phyloP scores from a whole-genome alignment of 2,329 filamentous ascomycete species.

The Leptographium radiaticola region DNA sequence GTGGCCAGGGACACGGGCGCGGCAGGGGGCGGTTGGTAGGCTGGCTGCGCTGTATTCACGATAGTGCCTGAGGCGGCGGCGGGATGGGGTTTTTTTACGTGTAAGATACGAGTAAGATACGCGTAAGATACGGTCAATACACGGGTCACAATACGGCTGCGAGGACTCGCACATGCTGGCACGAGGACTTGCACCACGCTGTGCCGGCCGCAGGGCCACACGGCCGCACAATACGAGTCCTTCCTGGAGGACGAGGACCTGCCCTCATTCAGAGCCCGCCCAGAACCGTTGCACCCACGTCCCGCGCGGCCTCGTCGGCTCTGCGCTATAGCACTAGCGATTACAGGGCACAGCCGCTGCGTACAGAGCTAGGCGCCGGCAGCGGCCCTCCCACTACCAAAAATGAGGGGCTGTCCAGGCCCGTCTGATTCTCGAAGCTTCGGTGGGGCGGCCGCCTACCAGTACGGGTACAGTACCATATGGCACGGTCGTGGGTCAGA shows the following conservation, averaged over 20 bases:
- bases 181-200: no score
- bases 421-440: conserved; percentile 29
- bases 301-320: no score
- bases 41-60: neutral
- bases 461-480: neutral
- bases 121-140: no score
- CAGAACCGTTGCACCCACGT: no score
- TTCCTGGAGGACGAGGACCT: neutral
- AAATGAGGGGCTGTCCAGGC: neutral
- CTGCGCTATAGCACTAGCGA: neutral
- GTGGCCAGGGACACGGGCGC: neutral
- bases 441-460: conserved; percentile 19
- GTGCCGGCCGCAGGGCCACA: no score
- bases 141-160: no score
- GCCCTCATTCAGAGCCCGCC: no score
- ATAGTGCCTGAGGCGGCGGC: no score
- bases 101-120: neutral
- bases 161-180: no score
- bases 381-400: conserved; percentile 6
- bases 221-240: no score
- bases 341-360: neutral
- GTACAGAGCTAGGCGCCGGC: conserved; percentile 3
- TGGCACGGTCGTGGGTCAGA: conserved; percentile 1
- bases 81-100: neutral
- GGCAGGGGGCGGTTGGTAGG: neutral